These are phyloP conservation scores for Bondarzewia mesenterica DNA, from an alignment of 1,284 basidiomycete genomes.

Conservation along the genomic window DNA sequence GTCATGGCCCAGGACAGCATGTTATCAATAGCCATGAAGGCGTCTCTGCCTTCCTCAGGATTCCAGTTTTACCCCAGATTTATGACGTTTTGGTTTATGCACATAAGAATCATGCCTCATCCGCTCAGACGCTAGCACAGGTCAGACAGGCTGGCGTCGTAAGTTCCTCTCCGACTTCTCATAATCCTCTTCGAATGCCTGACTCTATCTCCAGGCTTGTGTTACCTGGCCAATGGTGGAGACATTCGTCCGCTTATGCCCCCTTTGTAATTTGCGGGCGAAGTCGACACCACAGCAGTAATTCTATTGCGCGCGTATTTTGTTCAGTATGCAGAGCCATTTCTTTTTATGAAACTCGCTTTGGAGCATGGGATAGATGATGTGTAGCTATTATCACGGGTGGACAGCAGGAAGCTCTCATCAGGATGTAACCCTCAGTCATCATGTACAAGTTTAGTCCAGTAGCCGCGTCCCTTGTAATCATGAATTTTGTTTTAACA, in stretches of 20 bases:
- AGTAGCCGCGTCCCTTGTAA: background rate
- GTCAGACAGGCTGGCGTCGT: constrained; percentile 52
- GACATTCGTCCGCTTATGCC: constrained; percentile 55
- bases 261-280: constrained; percentile 33
- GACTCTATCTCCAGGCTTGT: constrained; percentile 33
- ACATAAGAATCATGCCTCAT: constrained; percentile 47
- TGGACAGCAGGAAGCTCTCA: background rate
- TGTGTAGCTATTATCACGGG: background rate
- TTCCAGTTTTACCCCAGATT: constrained; percentile 59
- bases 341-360: background rate
- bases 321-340: background rate
- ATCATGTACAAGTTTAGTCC: background rate
- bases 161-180: constrained; percentile 19
- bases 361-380: background rate
- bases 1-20: constrained; percentile 10
- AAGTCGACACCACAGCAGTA: background rate
- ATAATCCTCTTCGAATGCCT: background rate
- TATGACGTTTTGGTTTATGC: constrained; percentile 62
- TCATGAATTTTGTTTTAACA: background rate
- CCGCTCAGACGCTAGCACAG: constrained; percentile 48
- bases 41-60: constrained; percentile 43
- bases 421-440: background rate
- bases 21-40: constrained; percentile 24
- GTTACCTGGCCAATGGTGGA: constrained; percentile 72
- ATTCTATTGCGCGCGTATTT: background rate